Evolutionary conservation across 192 early-diverging fungal species (phyloP).

Genomic region (Dissophora ornata): DNA sequence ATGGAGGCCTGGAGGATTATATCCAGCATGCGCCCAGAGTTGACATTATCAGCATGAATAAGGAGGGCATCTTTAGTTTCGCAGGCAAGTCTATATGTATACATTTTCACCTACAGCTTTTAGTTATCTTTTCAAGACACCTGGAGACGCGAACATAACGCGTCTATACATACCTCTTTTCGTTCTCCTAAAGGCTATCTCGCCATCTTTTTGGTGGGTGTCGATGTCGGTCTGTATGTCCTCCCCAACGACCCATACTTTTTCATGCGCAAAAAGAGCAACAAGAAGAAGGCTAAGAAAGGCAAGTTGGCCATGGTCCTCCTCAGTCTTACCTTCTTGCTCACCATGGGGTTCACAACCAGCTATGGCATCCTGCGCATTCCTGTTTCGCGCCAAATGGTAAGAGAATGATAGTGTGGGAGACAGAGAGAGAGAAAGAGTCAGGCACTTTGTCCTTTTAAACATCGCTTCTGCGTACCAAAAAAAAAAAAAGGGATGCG

Average conservation of each 20-base stretch:
- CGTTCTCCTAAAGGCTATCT: slow-evolving; percentile 77
- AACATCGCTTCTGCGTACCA: too few relatives aligned
- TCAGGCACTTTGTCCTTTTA: background rate
- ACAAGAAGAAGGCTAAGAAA: slow-evolving; percentile 57
- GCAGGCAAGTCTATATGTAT: slow-evolving; percentile 67
- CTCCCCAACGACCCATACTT: slow-evolving; percentile 56
- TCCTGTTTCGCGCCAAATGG: slow-evolving; percentile 78
- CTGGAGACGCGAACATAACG: too few relatives aligned
- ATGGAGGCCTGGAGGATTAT: slow-evolving; percentile 73
- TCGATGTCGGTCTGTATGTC: slow-evolving; percentile 79
- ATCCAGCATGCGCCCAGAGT: slow-evolving; percentile 80
- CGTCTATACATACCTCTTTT: too few relatives aligned
- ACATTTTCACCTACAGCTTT: too few relatives aligned
- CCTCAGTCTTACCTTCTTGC: slow-evolving; percentile 55
- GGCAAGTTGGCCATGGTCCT: slow-evolving; percentile 58
- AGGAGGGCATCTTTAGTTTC: slow-evolving; percentile 91
- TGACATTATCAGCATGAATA: slow-evolving; percentile 83
- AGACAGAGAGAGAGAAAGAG: too few relatives aligned
- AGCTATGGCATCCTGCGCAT: slow-evolving; percentile 65
- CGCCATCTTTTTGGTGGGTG: slow-evolving; percentile 81
- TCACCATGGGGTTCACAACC: slow-evolving; percentile 59
- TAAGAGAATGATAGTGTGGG: slow-evolving; percentile 37
- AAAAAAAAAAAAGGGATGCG: too few relatives aligned
- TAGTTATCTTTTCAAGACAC: too few relatives aligned
- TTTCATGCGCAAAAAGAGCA: slow-evolving; percentile 49